Percentiles rank a stretch among this genome's conserved stretches.
These are phyloP conservation scores for Fonsecaea pedrosoi DNA, from an alignment of 2,329 filamentous ascomycete genomes.

Conservation along the genomic window DNA sequence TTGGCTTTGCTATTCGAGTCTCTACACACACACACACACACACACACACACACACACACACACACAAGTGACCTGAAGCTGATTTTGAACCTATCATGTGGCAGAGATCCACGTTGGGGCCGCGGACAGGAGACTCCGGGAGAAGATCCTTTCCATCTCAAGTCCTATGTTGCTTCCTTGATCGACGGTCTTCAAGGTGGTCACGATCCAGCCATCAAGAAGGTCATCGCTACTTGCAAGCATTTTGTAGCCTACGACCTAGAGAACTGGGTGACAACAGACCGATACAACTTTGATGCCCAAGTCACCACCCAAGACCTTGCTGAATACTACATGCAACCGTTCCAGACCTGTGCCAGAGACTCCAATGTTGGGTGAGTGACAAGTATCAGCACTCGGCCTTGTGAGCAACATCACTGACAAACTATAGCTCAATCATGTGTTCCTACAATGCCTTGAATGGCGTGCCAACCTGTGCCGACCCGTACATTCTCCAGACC, in stretches of 20 bases:
- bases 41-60: background rate
- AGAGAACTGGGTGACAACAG: constrained; percentile 55
- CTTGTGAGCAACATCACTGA: constrained; percentile 5
- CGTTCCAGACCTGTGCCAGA: constrained; percentile 68
- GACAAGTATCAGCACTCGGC: background rate
- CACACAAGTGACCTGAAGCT: background rate
- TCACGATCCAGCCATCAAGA: constrained; percentile 49
- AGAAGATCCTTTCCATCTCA: constrained; percentile 61
- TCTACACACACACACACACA: background rate
- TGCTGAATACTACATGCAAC: constrained; percentile 70
- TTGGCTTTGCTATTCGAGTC: background rate
- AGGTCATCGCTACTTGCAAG: constrained; percentile 65
- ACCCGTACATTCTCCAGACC: constrained; percentile 66
- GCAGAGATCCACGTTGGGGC: constrained; percentile 67
- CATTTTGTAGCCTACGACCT: constrained; percentile 66
- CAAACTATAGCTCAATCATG: constrained; percentile 63
- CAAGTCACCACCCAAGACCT: constrained; percentile 64
- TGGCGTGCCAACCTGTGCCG: constrained; percentile 69
- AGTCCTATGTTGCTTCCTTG: constrained; percentile 60
- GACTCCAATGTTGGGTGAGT: constrained; percentile 53
- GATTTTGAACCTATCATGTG: background rate
- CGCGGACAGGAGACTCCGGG: constrained; percentile 67
- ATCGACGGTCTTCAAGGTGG: constrained; percentile 62
- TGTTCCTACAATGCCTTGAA: constrained; percentile 71
- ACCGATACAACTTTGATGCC: constrained; percentile 63